phyloP scores from a whole-genome alignment of 225 moss, liverwort and hornwort species.

The Neckera pumila region DNA sequence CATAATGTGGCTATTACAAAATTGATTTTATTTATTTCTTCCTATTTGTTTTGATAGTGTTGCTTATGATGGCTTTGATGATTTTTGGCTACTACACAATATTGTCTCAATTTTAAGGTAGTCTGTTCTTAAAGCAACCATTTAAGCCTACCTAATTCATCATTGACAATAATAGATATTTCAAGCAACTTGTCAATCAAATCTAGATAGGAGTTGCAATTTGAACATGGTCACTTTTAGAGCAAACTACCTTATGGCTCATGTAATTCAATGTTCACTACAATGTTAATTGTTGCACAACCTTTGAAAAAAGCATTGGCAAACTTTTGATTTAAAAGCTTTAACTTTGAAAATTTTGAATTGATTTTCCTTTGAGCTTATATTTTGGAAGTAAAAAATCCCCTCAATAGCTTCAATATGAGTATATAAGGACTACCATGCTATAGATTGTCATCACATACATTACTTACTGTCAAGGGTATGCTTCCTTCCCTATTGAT shows the following conservation, averaged over 20 bases:
- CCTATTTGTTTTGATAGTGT: background rate
- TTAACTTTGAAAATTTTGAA: background rate
- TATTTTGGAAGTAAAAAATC: rapidly evolving
- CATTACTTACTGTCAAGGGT: background rate
- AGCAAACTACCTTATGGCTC: no score
- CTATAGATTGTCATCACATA: background rate
- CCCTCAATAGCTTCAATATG: background rate
- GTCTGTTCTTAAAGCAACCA: no score
- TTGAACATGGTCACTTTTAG: no score
- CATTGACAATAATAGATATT: no score
- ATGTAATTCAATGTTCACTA: background rate
- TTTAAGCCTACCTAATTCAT: no score
- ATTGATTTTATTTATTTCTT: background rate
- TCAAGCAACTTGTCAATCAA: no score
- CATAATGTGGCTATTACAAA: background rate
- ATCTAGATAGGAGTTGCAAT: no score
- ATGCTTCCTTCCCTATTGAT: background rate
- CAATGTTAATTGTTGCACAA: background rate
- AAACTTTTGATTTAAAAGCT: background rate
- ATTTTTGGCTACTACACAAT: background rate
- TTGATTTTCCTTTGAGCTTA: background rate
- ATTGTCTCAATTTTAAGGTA: background rate
- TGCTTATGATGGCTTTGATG: background rate
- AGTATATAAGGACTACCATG: background rate
- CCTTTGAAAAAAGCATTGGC: background rate